Percentiles rank a stretch among this genome's conserved stretches.
Evolutionary conservation across 208 protist genomes (phyloP).

Genomic region (Tritrichomonas foetus): DNA sequence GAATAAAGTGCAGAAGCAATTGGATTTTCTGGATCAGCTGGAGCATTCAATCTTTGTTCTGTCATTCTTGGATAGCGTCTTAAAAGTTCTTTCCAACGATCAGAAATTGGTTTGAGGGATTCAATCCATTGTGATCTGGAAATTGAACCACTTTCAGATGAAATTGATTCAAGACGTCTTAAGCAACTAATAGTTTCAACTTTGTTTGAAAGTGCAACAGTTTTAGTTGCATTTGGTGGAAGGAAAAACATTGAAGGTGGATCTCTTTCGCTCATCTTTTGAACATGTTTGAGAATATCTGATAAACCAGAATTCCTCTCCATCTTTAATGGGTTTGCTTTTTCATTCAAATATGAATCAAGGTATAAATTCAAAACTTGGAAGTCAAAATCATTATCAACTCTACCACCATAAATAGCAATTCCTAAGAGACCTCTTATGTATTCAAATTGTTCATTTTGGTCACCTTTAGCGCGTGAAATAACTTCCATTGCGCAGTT

Average conservation of each 20-base stretch:
- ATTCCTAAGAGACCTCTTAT: slow-evolving; percentile 81
- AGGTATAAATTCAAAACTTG: slow-evolving; percentile 76
- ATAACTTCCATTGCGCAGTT: slow-evolving; percentile 78
- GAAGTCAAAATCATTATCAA: slow-evolving; percentile 83
- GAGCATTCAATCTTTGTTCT: background rate
- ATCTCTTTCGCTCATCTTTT: slow-evolving; percentile 26
- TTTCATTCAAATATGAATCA: slow-evolving; percentile 67
- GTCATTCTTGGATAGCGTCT: background rate
- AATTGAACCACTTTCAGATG: background rate
- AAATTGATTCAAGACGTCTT: background rate
- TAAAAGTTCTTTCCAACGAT: background rate
- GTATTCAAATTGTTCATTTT: slow-evolving; percentile 30
- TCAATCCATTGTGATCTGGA: background rate
- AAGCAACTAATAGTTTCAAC: slow-evolving; percentile 2
- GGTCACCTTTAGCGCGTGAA: slow-evolving; percentile 47
- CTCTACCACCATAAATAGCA: slow-evolving; percentile 87
- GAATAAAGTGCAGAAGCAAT: slow-evolving; percentile 4
- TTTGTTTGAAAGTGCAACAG: background rate
- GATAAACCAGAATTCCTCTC: background rate
- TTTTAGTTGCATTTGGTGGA: slow-evolving; percentile 31
- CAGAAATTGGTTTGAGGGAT: background rate
- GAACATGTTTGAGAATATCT: background rate
- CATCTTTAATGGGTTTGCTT: background rate
- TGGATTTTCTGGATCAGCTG: background rate
- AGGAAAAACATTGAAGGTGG: background rate